Conservation (phyloP, 2,329 filamentous ascomycete genomes). For the Cordyceps cicadae region DNA sequence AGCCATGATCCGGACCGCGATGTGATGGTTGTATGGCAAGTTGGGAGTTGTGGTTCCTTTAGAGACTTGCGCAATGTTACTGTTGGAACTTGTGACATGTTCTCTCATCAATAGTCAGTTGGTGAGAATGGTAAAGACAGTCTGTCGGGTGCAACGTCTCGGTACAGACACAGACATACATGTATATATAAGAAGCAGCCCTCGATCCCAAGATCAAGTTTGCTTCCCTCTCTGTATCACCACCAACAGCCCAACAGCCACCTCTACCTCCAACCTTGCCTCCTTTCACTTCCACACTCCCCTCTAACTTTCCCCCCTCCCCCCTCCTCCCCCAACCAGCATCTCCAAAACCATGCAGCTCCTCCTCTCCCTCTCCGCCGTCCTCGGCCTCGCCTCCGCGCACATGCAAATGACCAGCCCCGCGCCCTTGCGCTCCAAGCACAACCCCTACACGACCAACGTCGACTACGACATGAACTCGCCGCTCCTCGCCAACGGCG, state of each 20-base stretch:
- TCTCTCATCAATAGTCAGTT: background rate
- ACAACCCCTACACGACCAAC: slow-evolving; percentile 37
- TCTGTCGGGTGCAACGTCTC: background rate
- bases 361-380: slow-evolving; percentile 29
- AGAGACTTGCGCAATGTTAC: background rate
- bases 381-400: slow-evolving; percentile 31
- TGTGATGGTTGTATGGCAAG: background rate
- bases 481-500: slow-evolving; percentile 51
- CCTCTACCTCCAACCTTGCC: background rate
- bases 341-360: background rate
- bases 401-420: slow-evolving; percentile 47
- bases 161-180: background rate
- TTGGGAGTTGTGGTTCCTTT: background rate
- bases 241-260: background rate
- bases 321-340: too few species aligned
- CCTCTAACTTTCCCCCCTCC: too few species aligned
- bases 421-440: slow-evolving; percentile 41
- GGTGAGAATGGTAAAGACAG: background rate
- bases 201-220: background rate
- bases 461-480: slow-evolving; percentile 64
- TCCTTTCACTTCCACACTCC: background rate
- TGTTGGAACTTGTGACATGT: background rate
- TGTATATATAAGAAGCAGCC: background rate
- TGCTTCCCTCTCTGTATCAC: background rate
- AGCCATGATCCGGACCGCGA: background rate